These are phyloP conservation scores for Calendula officinalis DNA, from an alignment of 129 eudicot species.

Conservation along the genomic window DNA sequence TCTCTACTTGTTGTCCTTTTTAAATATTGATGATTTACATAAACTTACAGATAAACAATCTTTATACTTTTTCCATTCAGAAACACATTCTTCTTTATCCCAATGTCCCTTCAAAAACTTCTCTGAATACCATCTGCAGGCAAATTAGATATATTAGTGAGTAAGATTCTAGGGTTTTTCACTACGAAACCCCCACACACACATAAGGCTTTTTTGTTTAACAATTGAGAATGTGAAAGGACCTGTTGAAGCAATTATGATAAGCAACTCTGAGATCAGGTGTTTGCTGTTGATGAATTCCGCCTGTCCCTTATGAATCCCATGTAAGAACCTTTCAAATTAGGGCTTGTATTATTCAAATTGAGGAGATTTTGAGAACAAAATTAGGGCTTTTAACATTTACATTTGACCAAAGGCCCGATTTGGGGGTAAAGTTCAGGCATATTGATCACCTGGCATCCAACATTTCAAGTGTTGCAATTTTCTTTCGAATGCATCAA, in stretches of 20 bases:
- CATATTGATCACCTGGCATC: no score
- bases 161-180: background rate
- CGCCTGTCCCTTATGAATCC: conserved; percentile 56
- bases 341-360: background rate
- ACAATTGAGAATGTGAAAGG: background rate
- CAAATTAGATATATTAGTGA: background rate
- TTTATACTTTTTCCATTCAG: conserved; percentile 90
- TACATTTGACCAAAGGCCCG: no score
- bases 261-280: conserved; percentile 84
- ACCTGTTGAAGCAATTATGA: conserved; percentile 91
- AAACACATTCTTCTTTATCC: conserved; percentile 81
- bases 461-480: no score
- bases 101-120: conserved; percentile 89
- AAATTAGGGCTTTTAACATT: conserved; percentile 4
- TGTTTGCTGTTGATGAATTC: conserved; percentile 46
- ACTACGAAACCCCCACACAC: no score
- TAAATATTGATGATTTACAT: no score
- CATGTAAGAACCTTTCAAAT: conserved; percentile 35
- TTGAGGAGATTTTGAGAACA: background rate
- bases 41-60: conserved; percentile 78
- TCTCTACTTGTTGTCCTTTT: no score
- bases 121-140: conserved; percentile 84
- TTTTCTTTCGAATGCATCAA: no score
- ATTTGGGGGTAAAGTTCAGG: no score
- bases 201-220: no score